Evolutionary conservation across 1,284 basidiomycete genomes (phyloP).

Genomic region (Trichosporon faecale): DNA sequence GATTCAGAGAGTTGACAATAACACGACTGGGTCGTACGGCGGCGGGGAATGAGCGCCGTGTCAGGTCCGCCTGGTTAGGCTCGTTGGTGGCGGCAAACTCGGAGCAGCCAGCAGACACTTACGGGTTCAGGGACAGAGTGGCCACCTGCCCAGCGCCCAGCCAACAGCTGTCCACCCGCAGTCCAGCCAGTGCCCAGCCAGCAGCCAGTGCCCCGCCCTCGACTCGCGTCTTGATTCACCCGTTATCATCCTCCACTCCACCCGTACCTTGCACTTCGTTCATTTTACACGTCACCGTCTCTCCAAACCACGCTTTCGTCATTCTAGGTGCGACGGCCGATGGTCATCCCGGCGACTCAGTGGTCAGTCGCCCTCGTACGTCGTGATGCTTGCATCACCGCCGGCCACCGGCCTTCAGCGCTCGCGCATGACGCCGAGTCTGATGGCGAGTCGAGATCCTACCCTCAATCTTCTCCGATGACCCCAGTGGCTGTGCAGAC

Average conservation of each 20-base stretch:
- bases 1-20: background rate
- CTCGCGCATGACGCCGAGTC: background rate
- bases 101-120: background rate
- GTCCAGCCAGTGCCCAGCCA: slow-evolving; percentile 9
- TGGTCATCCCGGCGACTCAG: background rate
- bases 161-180: too few relatives aligned
- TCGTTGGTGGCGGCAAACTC: slow-evolving; percentile 6
- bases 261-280: background rate
- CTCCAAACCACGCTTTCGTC: background rate
- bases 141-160: background rate
- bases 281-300: background rate
- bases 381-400: background rate
- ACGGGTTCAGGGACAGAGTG: background rate
- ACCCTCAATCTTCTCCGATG: background rate
- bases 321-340: background rate
- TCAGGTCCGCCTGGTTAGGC: background rate
- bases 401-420: background rate
- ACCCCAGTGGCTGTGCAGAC: background rate
- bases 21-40: slow-evolving; percentile 1
- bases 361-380: background rate
- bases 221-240: background rate
- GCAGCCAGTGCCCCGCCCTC: background rate
- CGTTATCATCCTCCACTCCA: background rate
- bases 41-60: slow-evolving; percentile 12
- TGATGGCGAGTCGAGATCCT: background rate